Evolutionary conservation across 306 rosid species (phyloP), one percentile per base, ranked within the genome.

Genomic region (Begonia peltatifolia): DNA sequence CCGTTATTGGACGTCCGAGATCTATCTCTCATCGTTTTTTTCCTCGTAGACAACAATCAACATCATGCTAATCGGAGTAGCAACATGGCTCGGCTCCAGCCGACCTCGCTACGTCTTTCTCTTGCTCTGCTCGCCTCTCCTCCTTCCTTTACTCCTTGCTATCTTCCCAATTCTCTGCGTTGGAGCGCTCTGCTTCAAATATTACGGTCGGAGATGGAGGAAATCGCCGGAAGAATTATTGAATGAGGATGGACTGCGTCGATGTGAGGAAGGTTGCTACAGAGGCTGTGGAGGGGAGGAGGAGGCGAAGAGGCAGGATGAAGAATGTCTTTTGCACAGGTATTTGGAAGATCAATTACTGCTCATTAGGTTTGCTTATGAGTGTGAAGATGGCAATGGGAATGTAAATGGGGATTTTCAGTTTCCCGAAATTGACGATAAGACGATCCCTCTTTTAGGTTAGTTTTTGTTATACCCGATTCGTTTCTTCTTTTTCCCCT

Each of bases 81-180:
- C 46, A 9, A 35, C 16, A 16, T 48, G 63, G 63, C 55, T 48
- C 46, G 47, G 25, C 51, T 49, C 63, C 14, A 35, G 47, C 47
- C 55, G 63, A 20, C 48, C 35, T 54, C 63, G 63, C 36, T 48
- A 14, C 42, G 46, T 59, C 47, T 14, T 30, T 36, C 35, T 59
- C 55, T 38, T 59, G 63, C 46, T 59, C 42, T 59, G 63, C 42
- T 59, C 63, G 0, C 63, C 63, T n/a, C 46, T 59, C 46, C 38
- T 48, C 12, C 3, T 59, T 12, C 63, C 63, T 41, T 10, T 48
- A 11, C 42, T 59, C 46, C 50, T 46, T 47, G 63, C 55, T 12
- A 59, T 54, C 51, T 49, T 36, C 48, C 63, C 55, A 46, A 14
- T 59, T 54, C 41, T 59, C 63, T 59, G 47, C 12, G 63, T 54